Percentiles rank a stretch among this genome's conserved stretches.
phyloP scores from a whole-genome alignment of 2,329 filamentous ascomycete species.

The Cercospora zeina region DNA sequence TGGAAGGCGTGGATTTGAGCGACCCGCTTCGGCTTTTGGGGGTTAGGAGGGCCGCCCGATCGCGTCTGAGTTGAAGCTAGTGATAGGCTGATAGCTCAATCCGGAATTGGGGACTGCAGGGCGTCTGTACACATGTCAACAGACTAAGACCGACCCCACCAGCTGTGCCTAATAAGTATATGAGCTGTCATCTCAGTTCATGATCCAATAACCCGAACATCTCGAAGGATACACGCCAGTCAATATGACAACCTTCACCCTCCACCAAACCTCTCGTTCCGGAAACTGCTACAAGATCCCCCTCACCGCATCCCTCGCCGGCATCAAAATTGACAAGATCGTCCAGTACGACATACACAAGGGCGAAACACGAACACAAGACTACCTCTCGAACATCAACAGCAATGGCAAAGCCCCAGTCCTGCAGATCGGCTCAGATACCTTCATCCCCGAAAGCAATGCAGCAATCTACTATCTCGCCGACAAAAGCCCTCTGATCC shows the following conservation, averaged over 20 bases:
- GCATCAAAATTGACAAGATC: constrained; percentile 12
- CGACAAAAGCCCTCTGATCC: constrained; percentile 17
- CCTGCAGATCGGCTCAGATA: constrained; percentile 21
- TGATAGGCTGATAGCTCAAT: background rate
- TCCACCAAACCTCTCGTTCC: constrained; percentile 20
- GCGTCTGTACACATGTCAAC: background rate
- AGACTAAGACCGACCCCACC: background rate
- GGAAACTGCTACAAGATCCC: constrained; percentile 29
- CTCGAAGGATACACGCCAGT: background rate
- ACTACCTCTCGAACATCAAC: constrained; percentile 21
- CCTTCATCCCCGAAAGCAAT: constrained; percentile 25
- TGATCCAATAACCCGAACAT: background rate
- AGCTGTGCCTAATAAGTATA: background rate
- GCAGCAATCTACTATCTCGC: constrained; percentile 27
- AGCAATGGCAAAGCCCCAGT: constrained; percentile 24
- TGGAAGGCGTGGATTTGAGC: constrained; percentile 29
- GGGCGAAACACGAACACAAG: constrained; percentile 20
- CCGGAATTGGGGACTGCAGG: background rate
- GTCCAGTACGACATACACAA: constrained; percentile 21
- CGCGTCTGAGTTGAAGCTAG: background rate
- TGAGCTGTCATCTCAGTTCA: background rate
- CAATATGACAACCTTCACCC: constrained; percentile 16
- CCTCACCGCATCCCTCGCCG: constrained; percentile 18
- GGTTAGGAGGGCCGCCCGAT: background rate
- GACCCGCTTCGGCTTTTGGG: background rate